Evolutionary conservation across 179 eudicot genomes (phyloP).

Genomic region (Vitellaria paradoxa): DNA sequence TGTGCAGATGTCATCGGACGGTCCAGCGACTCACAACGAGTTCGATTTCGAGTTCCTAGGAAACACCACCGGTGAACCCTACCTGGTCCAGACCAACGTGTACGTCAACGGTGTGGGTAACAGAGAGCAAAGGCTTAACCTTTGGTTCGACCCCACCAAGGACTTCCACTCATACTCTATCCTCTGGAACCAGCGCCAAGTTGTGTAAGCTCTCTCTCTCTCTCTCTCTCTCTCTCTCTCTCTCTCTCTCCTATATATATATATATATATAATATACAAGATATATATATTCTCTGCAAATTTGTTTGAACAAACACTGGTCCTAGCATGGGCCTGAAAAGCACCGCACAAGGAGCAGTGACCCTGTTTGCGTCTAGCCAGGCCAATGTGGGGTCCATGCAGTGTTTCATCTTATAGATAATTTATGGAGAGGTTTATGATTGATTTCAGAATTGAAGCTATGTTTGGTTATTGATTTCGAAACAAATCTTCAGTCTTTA

Average conservation of each 20-base stretch:
- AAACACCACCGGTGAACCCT: slow-evolving; percentile 77
- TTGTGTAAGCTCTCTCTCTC: slow-evolving; percentile 56
- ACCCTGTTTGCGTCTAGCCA: neutral
- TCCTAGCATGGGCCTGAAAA: neutral
- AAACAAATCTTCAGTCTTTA: no score
- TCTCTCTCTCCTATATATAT: no score
- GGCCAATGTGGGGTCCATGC: neutral
- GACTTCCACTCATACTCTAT: slow-evolving; percentile 77
- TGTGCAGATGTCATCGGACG: slow-evolving; percentile 81
- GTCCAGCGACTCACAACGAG: slow-evolving; percentile 62
- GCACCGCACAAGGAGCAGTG: neutral
- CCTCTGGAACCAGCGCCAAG: slow-evolving; percentile 75
- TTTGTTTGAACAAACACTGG: neutral
- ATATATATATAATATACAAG: neutral
- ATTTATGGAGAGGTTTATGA: no score
- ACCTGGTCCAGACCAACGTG: slow-evolving; percentile 73
- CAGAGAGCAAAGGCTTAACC: slow-evolving; percentile 79
- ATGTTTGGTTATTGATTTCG: no score
- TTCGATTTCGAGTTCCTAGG: slow-evolving; percentile 89
- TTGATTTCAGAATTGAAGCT: no score
- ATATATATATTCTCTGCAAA: neutral
- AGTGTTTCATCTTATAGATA: no score
- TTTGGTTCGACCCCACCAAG: slow-evolving; percentile 87
- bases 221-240: slow-evolving; percentile 2
- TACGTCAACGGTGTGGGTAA: slow-evolving; percentile 83